Percentiles rank a stretch among this genome's conserved stretches.
Evolutionary conservation across 2,329 filamentous ascomycete species (phyloP).

Genomic region (Hawksworthiomyces lignivorus): DNA sequence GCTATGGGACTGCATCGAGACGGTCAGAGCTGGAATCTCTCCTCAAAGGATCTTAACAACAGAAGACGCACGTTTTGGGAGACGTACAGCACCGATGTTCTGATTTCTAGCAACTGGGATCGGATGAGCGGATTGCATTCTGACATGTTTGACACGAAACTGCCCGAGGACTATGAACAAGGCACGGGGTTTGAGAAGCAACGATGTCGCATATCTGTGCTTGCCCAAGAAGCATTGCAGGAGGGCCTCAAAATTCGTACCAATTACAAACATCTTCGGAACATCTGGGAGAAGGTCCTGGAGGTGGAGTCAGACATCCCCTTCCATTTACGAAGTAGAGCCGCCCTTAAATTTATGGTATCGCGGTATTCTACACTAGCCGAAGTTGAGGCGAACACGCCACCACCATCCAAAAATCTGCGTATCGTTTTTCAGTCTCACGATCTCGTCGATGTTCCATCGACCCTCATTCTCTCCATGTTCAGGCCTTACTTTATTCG

Average conservation of each 20-base stretch:
- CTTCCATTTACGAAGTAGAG: not conserved
- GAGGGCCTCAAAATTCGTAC: constrained; percentile 4
- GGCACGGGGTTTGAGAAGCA: not conserved
- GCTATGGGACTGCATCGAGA: constrained; percentile 8
- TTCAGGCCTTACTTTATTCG: constrained; percentile 5
- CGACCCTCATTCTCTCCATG: not conserved
- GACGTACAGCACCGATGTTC: constrained; percentile 3
- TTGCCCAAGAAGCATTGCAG: constrained; percentile 3
- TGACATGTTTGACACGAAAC: constrained; percentile 4
- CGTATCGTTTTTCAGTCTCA: constrained; percentile 1
- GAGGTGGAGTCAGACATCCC: not conserved
- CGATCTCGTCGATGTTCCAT: constrained; percentile 1
- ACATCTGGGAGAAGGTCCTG: constrained; percentile 1
- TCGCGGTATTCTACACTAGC: constrained; percentile 1
- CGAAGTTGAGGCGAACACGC: not conserved
- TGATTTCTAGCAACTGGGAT: constrained; percentile 4
- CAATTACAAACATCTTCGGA: constrained; percentile 1
- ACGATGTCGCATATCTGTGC: not conserved
- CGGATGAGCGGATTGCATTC: constrained; percentile 1
- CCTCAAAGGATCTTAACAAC: not conserved
- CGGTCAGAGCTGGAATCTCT: constrained; percentile 3
- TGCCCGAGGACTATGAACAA: not conserved
- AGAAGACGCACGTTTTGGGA: constrained; percentile 3
- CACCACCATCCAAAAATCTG: not conserved
- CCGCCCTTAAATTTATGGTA: constrained; percentile 1